phyloP scores from a whole-genome alignment of 2,329 filamentous ascomycete genomes.

The Paraphoma sp. region DNA sequence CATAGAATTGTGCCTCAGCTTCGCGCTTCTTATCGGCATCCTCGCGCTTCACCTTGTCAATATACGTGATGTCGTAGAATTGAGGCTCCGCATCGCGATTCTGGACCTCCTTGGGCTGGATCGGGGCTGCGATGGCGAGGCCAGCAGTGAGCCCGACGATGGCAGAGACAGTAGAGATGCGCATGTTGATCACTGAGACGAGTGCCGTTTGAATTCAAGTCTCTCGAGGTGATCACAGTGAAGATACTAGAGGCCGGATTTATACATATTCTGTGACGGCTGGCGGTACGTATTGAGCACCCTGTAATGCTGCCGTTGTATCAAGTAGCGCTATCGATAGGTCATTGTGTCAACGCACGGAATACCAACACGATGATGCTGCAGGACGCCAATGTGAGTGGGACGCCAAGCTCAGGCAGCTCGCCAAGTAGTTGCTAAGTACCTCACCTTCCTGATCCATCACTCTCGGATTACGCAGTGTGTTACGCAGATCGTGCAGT shows the following conservation, averaged over 20 bases:
- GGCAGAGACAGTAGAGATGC: constrained; percentile 9
- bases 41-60: constrained; percentile 9
- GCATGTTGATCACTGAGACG: constrained; percentile 3
- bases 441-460: not conserved
- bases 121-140: constrained; percentile 8
- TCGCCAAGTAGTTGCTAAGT: not conserved
- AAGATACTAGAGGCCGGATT: not conserved
- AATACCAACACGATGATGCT: not conserved
- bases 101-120: constrained; percentile 7
- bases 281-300: not conserved
- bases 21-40: constrained; percentile 3
- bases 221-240: not conserved
- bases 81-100: constrained; percentile 7
- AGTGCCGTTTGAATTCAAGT: not conserved
- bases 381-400: not conserved
- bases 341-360: not conserved
- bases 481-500: not conserved
- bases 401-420: not conserved
- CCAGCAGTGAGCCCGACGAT: constrained; percentile 8
- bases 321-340: not conserved
- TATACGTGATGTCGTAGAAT: constrained; percentile 8
- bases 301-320: not conserved
- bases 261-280: not conserved
- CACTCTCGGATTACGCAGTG: not conserved
- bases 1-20: constrained; percentile 6